Evolutionary conservation across 2,329 filamentous ascomycete genomes (phyloP).

Genomic region (Pezicula radicicola): DNA sequence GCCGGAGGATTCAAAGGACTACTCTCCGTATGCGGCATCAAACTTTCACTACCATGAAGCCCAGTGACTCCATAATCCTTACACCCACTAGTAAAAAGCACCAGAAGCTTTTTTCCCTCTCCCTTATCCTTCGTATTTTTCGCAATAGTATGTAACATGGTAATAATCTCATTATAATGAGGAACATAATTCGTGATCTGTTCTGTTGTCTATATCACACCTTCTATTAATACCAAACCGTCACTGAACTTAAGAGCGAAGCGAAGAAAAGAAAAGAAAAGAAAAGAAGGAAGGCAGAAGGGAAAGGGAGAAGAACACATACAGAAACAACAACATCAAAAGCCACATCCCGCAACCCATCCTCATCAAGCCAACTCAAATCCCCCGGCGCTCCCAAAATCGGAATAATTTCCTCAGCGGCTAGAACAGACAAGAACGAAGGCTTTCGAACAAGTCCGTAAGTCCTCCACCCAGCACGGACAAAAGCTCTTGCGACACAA

Average conservation of each 20-base stretch:
- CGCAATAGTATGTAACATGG: slow-evolving; percentile 32
- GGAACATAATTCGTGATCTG: slow-evolving; percentile 34
- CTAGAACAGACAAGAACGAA: slow-evolving; percentile 27
- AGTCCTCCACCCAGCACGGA: slow-evolving; percentile 39
- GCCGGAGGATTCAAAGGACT: slow-evolving; percentile 32
- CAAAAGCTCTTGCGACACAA: slow-evolving; percentile 42
- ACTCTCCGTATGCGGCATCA: slow-evolving; percentile 40
- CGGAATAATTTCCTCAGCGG: slow-evolving; percentile 35
- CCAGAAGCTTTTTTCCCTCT: slow-evolving; percentile 34
- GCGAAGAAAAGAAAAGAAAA: no score
- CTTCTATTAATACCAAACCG: no score
- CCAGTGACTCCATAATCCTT: slow-evolving; percentile 43
- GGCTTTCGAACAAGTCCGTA: slow-evolving; percentile 41
- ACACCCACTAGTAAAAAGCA: slow-evolving; percentile 45
- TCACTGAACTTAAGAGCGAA: no score
- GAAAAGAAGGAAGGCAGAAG: no score
- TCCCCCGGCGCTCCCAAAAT: slow-evolving; percentile 37
- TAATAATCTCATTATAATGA: slow-evolving; percentile 35
- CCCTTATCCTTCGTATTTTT: slow-evolving; percentile 23
- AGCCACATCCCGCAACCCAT: slow-evolving; percentile 16
- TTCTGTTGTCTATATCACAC: slow-evolving; percentile 31
- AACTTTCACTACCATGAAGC: slow-evolving; percentile 29
- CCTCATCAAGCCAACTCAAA: slow-evolving; percentile 23
- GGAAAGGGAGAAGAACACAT: no score
- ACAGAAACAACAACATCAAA: slow-evolving; percentile 40